Evolutionary conservation across 2,329 filamentous ascomycete species (phyloP).

Genomic region (Aureobasidium zeae): DNA sequence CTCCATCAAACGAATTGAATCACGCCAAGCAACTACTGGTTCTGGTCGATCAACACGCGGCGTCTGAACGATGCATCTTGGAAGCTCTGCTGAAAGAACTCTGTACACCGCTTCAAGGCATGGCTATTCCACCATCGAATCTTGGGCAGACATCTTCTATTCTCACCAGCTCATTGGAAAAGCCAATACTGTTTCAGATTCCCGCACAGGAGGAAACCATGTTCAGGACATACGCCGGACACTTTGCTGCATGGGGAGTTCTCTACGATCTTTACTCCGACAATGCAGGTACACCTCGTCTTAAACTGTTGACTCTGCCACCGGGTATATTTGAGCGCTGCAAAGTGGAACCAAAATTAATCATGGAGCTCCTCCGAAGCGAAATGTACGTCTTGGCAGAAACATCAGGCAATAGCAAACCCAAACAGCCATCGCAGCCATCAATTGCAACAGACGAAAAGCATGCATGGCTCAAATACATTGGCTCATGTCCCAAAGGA

Average conservation of each 20-base stretch:
- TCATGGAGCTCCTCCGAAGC: conserved; percentile 63
- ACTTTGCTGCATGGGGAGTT: conserved; percentile 70
- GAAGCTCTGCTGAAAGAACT: conserved; percentile 60
- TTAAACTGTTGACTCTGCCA: conserved; percentile 53
- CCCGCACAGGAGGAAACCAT: conserved; percentile 50
- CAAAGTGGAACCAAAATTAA: conserved; percentile 57
- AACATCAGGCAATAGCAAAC: neutral
- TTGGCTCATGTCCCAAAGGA: conserved; percentile 62
- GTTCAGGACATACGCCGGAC: conserved; percentile 43
- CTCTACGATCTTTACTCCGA: conserved; percentile 44
- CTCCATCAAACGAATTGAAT: neutral
- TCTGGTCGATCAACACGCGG: conserved; percentile 87
- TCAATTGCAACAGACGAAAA: conserved; percentile 7
- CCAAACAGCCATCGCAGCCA: neutral
- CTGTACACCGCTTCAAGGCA: conserved; percentile 29
- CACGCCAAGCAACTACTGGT: conserved; percentile 42
- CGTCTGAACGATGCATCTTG: conserved; percentile 76
- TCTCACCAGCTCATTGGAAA: conserved; percentile 31
- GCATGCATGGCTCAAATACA: conserved; percentile 48
- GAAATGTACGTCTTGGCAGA: conserved; percentile 63
- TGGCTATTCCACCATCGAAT: conserved; percentile 22
- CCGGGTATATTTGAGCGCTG: conserved; percentile 68
- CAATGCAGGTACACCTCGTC: conserved; percentile 1
- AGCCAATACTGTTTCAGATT: conserved; percentile 57
- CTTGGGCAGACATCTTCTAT: conserved; percentile 28